Evolutionary conservation across 164 flowering plant species (phyloP).

Genomic region (Vitis riparia): DNA sequence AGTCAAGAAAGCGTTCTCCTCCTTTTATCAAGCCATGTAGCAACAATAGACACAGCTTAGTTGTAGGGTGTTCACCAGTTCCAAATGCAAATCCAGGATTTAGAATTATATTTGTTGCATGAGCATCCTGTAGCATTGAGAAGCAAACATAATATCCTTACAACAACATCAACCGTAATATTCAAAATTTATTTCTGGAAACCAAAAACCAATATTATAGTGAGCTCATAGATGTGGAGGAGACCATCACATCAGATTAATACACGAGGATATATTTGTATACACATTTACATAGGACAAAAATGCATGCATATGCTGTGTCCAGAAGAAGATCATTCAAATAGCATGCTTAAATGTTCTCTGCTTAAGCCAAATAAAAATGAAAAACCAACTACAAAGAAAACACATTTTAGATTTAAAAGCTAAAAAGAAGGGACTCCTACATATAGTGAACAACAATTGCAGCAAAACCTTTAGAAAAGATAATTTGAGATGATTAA

Average conservation of each 20-base stretch:
- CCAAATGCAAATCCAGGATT: slow-evolving; percentile 98
- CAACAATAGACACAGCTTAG: slow-evolving; percentile 74
- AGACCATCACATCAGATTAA: background rate
- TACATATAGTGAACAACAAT: background rate
- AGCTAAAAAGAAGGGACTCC: background rate
- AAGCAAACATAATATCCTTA: background rate
- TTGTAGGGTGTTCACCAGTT: slow-evolving; percentile 94
- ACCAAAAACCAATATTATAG: background rate
- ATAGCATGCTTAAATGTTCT: too few species aligned
- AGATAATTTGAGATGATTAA: slow-evolving; percentile 7
- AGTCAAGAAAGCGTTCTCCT: slow-evolving; percentile 79
- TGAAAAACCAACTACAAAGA: background rate
- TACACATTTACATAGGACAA: too few species aligned
- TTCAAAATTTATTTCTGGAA: too few species aligned
- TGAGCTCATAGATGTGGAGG: background rate
- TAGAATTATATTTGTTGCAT: slow-evolving; percentile 75
- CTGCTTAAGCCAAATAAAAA: too few species aligned
- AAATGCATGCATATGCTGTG: too few species aligned
- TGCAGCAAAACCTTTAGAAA: slow-evolving; percentile 8
- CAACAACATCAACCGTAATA: too few species aligned
- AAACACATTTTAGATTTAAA: slow-evolving; percentile 3
- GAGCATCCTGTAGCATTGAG: slow-evolving; percentile 44
- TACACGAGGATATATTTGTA: too few species aligned
- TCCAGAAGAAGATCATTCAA: too few species aligned
- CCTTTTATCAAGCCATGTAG: slow-evolving; percentile 63